A percentile compares a stretch with the other conserved stretches of the same genome.
phyloP scores from a whole-genome alignment of 805 yeast species.

The Cyberlindnera amylophila region DNA sequence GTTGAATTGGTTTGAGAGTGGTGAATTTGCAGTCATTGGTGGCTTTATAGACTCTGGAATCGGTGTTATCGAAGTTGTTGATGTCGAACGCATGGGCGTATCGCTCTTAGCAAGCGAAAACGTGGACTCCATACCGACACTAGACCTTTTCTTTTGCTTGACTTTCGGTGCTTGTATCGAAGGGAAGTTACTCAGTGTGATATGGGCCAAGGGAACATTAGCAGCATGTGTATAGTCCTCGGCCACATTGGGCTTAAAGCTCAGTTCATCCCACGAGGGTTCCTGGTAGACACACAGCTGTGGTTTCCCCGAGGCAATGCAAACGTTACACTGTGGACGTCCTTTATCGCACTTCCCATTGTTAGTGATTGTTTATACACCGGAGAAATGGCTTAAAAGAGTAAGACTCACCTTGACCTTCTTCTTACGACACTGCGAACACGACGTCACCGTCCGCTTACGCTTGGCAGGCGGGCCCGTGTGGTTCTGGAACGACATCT shows the following conservation, averaged over 20 bases:
- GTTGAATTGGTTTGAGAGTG: not conserved
- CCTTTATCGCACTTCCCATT: constrained; percentile 43
- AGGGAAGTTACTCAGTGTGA: constrained; percentile 7
- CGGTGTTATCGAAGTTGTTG: no score
- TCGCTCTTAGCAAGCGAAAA: no score
- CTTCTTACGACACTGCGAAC: constrained; percentile 26
- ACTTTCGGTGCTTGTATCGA: not conserved
- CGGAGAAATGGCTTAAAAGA: not conserved
- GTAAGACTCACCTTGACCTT: constrained; percentile 20
- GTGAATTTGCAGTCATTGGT: no score
- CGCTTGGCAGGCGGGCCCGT: constrained; percentile 22
- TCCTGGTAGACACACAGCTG: constrained; percentile 49
- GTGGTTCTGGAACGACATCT: constrained; percentile 8
- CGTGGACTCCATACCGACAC: not conserved
- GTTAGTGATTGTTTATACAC: constrained; percentile 3
- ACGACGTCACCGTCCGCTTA: constrained; percentile 23
- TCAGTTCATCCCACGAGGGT: constrained; percentile 52
- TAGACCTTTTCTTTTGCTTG: not conserved
- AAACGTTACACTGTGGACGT: constrained; percentile 51
- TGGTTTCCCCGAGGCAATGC: constrained; percentile 45
- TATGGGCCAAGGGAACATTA: constrained; percentile 25
- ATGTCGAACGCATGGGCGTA: no score
- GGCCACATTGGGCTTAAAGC: constrained; percentile 11
- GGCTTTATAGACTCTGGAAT: not conserved
- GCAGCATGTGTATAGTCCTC: constrained; percentile 23